A percentile compares a stretch with the other conserved stretches of the same genome.
These are phyloP conservation scores for Hemisphaericaspora lyxosophila DNA, from an alignment of 1,139 yeast species.

Conservation along the genomic window DNA sequence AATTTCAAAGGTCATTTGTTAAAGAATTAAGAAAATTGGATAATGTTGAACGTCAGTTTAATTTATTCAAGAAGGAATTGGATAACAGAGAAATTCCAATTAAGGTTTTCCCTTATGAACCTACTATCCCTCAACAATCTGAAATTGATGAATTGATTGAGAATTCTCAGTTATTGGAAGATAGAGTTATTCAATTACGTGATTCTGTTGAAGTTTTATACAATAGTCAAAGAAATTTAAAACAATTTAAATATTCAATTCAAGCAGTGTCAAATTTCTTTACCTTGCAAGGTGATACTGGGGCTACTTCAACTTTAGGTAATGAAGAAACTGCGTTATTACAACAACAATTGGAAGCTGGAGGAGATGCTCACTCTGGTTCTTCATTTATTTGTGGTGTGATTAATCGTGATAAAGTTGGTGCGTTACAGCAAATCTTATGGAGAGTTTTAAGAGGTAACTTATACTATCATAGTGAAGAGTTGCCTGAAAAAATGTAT, in stretches of 20 bases:
- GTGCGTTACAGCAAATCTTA: conserved; percentile 76
- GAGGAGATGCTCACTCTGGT: conserved; percentile 13
- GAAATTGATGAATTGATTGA: conserved; percentile 77
- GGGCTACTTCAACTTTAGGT: conserved; percentile 19
- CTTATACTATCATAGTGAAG: conserved; percentile 69
- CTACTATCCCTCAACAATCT: conserved; percentile 46
- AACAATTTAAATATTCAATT: conserved; percentile 42
- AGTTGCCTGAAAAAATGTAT: conserved; percentile 51
- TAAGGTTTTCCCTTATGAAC: conserved; percentile 45
- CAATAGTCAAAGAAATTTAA: conserved; percentile 36
- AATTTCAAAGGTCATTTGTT: conserved; percentile 73
- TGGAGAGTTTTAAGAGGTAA: conserved; percentile 96
- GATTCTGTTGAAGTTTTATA: conserved; percentile 38
- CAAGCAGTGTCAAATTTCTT: conserved; percentile 71
- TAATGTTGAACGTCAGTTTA: conserved; percentile 65
- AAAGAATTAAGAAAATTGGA: conserved; percentile 66
- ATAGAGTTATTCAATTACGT: conserved; percentile 40
- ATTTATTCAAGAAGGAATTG: conserved; percentile 50
- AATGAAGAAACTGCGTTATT: conserved; percentile 23
- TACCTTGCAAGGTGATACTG: conserved; percentile 25
- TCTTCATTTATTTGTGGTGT: conserved; percentile 75
- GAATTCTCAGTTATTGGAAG: conserved; percentile 56
- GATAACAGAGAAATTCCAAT: conserved; percentile 48
- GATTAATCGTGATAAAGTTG: conserved; percentile 68
- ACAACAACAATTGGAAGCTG: conserved; percentile 29